Conservation (phyloP, 768 basidiomycete genomes). For the Coprinopsis marcescibilis region DNA sequence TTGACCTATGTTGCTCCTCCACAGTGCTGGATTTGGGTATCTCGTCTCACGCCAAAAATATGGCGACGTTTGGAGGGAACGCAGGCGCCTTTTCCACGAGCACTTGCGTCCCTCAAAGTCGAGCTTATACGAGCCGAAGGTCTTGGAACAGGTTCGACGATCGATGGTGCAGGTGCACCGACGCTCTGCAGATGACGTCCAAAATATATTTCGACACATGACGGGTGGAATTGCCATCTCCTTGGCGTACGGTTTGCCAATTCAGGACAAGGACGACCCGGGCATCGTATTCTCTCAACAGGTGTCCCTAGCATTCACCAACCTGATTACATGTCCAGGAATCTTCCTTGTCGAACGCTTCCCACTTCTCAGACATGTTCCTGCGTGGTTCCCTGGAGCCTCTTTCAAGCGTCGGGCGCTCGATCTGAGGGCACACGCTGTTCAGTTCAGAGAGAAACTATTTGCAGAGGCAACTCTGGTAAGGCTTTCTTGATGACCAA, state of each 20-base stretch:
- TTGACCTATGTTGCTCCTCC: too few species aligned
- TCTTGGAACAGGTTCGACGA: not conserved
- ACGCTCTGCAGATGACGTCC: not conserved
- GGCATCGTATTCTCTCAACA: slow-evolving; percentile 1
- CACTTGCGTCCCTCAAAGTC: not conserved
- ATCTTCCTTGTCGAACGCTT: slow-evolving; percentile 27
- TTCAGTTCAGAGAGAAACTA: slow-evolving; percentile 19
- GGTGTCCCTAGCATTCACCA: not conserved
- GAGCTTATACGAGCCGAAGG: not conserved
- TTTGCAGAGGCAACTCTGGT: slow-evolving; percentile 5
- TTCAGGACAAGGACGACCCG: slow-evolving; percentile 5
- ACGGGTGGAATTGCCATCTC: slow-evolving; percentile 9
- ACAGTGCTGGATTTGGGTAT: too few species aligned
- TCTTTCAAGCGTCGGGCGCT: slow-evolving; percentile 29
- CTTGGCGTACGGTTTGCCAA: slow-evolving; percentile 9
- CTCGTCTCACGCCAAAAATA: not conserved
- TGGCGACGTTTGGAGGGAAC: not conserved
- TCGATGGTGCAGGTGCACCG: not conserved
- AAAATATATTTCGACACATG: not conserved
- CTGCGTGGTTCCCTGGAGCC: slow-evolving; percentile 30
- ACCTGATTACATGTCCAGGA: slow-evolving; percentile 17
- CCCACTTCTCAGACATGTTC: slow-evolving; percentile 27
- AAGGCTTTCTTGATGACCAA: not conserved
- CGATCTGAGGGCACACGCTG: slow-evolving; percentile 17
- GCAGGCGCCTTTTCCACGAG: not conserved